These are phyloP conservation scores for Staphylotrichum tortipilum DNA, from an alignment of 495 filamentous ascomycete species.

Conservation along the genomic window DNA sequence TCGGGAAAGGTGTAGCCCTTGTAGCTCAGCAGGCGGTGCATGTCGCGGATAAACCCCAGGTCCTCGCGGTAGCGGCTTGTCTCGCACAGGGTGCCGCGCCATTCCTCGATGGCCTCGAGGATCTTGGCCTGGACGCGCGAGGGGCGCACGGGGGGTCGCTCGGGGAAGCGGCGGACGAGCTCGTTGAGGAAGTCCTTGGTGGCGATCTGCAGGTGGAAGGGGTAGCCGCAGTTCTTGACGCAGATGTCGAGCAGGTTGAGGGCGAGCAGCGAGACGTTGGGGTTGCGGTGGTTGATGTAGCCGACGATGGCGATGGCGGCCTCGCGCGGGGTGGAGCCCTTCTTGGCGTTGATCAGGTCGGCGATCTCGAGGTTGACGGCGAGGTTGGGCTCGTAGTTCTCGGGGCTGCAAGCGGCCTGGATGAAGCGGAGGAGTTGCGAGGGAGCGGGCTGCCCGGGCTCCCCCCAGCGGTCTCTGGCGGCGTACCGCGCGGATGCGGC, in stretches of 20 bases:
- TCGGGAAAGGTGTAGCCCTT: conserved; percentile 96
- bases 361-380: conserved; percentile 94
- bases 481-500: conserved; percentile 92
- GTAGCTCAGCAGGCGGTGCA: conserved; percentile 91
- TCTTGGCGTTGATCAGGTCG: conserved; percentile 95
- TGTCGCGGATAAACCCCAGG: conserved; percentile 90
- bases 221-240: conserved; percentile 99
- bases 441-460: conserved; percentile 64
- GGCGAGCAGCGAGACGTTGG: conserved; percentile 85
- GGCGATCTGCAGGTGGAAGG: conserved; percentile 95
- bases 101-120: conserved; percentile 95
- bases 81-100: conserved; percentile 95
- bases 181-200: conserved; percentile 99
- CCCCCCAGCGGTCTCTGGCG: conserved; percentile 88
- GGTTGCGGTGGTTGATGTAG: conserved; percentile 91
- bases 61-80: conserved; percentile 96
- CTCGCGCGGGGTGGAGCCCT: conserved; percentile 93
- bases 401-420: conserved; percentile 86
- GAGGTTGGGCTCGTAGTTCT: conserved; percentile 95
- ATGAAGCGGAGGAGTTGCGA: conserved; percentile 92
- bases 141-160: conserved; percentile 78
- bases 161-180: conserved; percentile 90
- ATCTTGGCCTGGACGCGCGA: conserved; percentile 85
- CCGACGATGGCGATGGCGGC: conserved; percentile 89
- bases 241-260: conserved; percentile 93